Conservation (phyloP, 306 rosid genomes). For the Trifolium fragiferum region DNA sequence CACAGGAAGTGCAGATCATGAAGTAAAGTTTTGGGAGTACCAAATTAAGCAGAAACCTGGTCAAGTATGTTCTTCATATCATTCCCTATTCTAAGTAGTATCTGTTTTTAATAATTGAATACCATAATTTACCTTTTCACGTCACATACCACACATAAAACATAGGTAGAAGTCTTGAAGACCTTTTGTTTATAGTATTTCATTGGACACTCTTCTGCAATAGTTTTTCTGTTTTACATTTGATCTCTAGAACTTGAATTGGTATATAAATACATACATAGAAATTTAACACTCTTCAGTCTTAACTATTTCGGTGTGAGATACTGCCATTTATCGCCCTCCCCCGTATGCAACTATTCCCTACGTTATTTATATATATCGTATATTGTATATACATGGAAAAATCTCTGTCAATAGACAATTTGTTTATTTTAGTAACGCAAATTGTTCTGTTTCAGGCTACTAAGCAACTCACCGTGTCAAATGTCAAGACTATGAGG, state of each 20-base stretch:
- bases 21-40: slow-evolving; percentile 95
- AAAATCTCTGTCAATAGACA: neutral
- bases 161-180: slow-evolving; percentile 19
- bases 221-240: slow-evolving; percentile 4
- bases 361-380: neutral
- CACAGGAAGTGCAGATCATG: slow-evolving; percentile 93
- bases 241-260: slow-evolving; percentile 22
- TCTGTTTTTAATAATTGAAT: neutral
- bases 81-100: neutral
- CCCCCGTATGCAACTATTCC: neutral
- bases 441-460: slow-evolving; percentile 54
- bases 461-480: slow-evolving; percentile 61
- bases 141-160: slow-evolving; percentile 24
- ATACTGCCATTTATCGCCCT: neutral
- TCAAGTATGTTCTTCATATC: slow-evolving; percentile 67
- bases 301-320: slow-evolving; percentile 6
- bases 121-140: slow-evolving; percentile 15
- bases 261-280: slow-evolving; percentile 2
- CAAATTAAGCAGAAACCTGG: slow-evolving; percentile 63
- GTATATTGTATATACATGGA: neutral
- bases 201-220: slow-evolving; percentile 11
- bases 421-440: slow-evolving; percentile 31
- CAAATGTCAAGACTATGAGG: slow-evolving; percentile 77
- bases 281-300: neutral
- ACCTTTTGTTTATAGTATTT: slow-evolving; percentile 1